Evolutionary conservation across 805 yeast genomes (phyloP).

Genomic region (Torulaspora gathmanii): DNA sequence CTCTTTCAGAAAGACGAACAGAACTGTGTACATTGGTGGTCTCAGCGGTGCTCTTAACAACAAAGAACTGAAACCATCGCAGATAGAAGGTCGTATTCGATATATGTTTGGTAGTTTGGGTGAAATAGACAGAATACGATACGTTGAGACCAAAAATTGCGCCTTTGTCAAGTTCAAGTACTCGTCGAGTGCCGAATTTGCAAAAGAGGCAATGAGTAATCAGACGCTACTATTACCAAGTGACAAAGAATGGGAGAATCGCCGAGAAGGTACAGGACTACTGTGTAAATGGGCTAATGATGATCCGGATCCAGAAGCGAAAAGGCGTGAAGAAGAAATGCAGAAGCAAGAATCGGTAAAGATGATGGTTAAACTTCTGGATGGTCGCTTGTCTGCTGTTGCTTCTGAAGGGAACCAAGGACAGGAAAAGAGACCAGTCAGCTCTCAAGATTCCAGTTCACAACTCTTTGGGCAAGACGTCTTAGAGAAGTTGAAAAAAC

Average conservation of each 20-base stretch:
- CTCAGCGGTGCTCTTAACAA: slow-evolving; percentile 41
- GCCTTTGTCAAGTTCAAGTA: slow-evolving; percentile 71
- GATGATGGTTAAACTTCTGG: slow-evolving; percentile 27
- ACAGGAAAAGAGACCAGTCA: neutral
- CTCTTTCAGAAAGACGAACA: slow-evolving; percentile 60
- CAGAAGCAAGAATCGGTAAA: slow-evolving; percentile 24
- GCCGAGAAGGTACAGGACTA: slow-evolving; percentile 40
- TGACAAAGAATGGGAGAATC: slow-evolving; percentile 50
- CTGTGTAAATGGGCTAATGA: slow-evolving; percentile 81
- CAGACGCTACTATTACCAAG: slow-evolving; percentile 54
- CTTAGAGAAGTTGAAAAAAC: slow-evolving; percentile 11
- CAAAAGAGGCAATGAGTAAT: slow-evolving; percentile 88
- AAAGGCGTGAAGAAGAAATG: slow-evolving; percentile 29
- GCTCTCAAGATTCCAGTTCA: neutral
- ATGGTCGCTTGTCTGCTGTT: slow-evolving; percentile 5
- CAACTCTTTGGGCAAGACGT: slow-evolving; percentile 6
- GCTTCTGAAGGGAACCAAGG: neutral
- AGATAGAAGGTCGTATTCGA: slow-evolving; percentile 38
- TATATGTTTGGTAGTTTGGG: slow-evolving; percentile 67
- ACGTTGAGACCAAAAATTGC: slow-evolving; percentile 56
- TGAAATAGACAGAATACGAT: slow-evolving; percentile 58
- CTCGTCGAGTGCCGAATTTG: slow-evolving; percentile 84
- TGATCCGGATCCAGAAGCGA: slow-evolving; percentile 65
- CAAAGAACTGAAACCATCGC: slow-evolving; percentile 38
- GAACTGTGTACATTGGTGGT: slow-evolving; percentile 73